Evolutionary conservation across 495 filamentous ascomycete species (phyloP).

Genomic region (Xylaria longipes): DNA sequence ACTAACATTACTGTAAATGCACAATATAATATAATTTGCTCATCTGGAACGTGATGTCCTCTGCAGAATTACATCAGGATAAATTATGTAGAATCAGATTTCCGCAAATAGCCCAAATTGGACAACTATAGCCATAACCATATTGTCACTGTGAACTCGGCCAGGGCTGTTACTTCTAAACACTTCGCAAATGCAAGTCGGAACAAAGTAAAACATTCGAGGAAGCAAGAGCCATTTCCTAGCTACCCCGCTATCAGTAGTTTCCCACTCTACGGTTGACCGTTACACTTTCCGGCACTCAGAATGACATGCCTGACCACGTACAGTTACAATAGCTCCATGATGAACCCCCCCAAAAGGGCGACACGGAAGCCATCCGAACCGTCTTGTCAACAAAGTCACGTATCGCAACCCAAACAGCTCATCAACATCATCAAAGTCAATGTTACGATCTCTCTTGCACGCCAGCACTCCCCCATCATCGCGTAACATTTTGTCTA

Average conservation of each 20-base stretch:
- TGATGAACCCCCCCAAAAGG: neutral
- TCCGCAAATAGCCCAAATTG: neutral
- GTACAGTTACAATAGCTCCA: neutral
- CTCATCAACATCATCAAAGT: neutral
- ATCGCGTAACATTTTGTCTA: neutral
- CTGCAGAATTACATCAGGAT: neutral
- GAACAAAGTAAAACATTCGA: neutral
- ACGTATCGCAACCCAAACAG: neutral
- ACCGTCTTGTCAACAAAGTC: neutral
- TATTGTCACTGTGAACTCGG: neutral
- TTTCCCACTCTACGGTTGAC: neutral
- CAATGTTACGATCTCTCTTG: neutral
- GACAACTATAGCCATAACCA: neutral
- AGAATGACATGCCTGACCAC: neutral
- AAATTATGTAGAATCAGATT: neutral
- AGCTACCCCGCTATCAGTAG: neutral
- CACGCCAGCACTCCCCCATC: neutral
- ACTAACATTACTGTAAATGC: neutral
- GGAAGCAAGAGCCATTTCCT: neutral
- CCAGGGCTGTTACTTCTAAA: neutral
- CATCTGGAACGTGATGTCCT: neutral
- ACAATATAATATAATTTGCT: neutral
- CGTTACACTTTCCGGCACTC: neutral
- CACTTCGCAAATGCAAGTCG: neutral
- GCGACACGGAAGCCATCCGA: neutral